phyloP scores from a whole-genome alignment of 2,329 filamentous ascomycete genomes.

The Fusarium sp. region DNA sequence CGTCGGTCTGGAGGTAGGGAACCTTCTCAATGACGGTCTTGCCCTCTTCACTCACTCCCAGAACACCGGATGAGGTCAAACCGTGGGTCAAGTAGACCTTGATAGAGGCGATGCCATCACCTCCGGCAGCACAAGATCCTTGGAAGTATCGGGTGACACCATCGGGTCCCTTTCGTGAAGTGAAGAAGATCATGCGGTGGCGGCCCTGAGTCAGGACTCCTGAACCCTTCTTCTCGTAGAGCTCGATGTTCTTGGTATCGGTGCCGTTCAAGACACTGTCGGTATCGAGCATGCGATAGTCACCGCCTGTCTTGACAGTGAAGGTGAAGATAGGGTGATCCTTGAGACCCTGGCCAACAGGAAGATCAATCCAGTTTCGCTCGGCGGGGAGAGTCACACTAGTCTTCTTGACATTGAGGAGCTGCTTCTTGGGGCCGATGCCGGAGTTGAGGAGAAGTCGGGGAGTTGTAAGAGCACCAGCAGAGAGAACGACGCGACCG shows the following conservation, averaged over 20 bases:
- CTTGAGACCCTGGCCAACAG: constrained; percentile 68
- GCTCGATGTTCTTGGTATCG: constrained; percentile 71
- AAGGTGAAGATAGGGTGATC: constrained; percentile 63
- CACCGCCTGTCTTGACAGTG: constrained; percentile 41
- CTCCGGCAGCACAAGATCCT: constrained; percentile 75
- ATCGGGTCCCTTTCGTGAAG: constrained; percentile 69
- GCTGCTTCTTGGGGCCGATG: constrained; percentile 73
- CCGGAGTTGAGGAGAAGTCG: constrained; percentile 72
- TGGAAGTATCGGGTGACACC: constrained; percentile 74
- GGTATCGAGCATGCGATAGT: constrained; percentile 51
- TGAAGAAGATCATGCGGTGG: constrained; percentile 68
- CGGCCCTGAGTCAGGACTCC: constrained; percentile 75
- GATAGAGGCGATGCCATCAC: constrained; percentile 65
- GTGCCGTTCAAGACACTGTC: constrained; percentile 62
- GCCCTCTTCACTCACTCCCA: constrained; percentile 70
- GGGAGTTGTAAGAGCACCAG: constrained; percentile 75
- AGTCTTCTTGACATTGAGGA: constrained; percentile 65
- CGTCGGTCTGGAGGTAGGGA: constrained; percentile 70
- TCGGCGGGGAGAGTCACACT: constrained; percentile 64
- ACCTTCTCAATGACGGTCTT: constrained; percentile 69
- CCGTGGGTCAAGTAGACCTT: constrained; percentile 75
- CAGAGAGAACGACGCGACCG: constrained; percentile 75
- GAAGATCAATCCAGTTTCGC: constrained; percentile 67
- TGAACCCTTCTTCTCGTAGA: constrained; percentile 66
- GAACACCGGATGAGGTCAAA: constrained; percentile 69